These are phyloP conservation scores for Sugiyamaella valdiviana DNA, from an alignment of 805 yeast genomes.

Conservation along the genomic window DNA sequence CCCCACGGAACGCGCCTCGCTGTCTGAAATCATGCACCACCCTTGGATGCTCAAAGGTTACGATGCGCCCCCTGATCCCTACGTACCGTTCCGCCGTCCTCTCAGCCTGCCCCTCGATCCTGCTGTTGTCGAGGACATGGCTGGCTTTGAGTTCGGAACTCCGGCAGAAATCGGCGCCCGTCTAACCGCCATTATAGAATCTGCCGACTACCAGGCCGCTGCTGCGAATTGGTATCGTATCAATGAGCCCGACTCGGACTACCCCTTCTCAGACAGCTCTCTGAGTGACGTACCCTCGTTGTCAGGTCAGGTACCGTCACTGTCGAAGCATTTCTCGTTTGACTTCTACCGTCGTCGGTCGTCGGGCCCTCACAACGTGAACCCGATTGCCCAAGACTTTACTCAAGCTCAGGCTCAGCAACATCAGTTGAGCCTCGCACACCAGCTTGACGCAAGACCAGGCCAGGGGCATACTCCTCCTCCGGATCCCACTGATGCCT, in stretches of 20 bases:
- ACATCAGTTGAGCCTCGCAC: not conserved
- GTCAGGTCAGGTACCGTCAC: not conserved
- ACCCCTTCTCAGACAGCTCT: not conserved
- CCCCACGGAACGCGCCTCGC: conserved; percentile 70
- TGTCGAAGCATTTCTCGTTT: conserved; percentile 11
- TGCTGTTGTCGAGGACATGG: conserved; percentile 65
- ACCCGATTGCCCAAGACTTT: not conserved
- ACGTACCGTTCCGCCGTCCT: conserved; percentile 75
- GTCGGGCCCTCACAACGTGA: conserved; percentile 1
- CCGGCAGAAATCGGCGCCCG: conserved; percentile 51
- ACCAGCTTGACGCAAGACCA: not conserved
- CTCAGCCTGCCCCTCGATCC: conserved; percentile 61
- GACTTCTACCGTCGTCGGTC: conserved; percentile 23
- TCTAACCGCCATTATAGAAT: conserved; percentile 50
- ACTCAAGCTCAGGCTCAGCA: not conserved
- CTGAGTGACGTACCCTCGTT: not conserved
- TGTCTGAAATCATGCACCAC: conserved; percentile 73
- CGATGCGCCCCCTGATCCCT: conserved; percentile 63
- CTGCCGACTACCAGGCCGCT: conserved; percentile 61
- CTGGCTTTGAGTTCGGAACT: conserved; percentile 71
- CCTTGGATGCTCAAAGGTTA: conserved; percentile 94
- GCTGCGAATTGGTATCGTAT: conserved; percentile 53
- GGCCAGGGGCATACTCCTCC: not conserved
- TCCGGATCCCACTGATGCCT: conserved; percentile 74
- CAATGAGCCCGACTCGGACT: conserved; percentile 7